A percentile compares a stretch with the other conserved stretches of the same genome.
Conservation (phyloP, 176 grass and related monocot species). For the Eleusine coracana region DNA sequence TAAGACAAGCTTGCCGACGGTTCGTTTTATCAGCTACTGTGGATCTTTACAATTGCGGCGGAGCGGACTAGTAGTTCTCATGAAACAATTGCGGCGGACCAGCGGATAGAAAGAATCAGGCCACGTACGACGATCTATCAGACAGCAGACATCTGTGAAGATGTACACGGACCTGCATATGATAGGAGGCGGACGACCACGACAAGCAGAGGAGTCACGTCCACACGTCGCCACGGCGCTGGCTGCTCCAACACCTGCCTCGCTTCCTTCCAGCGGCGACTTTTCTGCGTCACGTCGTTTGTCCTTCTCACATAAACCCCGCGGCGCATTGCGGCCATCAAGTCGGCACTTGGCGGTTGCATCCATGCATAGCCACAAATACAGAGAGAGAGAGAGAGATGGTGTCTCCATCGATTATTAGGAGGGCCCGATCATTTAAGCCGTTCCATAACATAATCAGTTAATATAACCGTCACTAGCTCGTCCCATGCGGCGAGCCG, state of each 20-base stretch:
- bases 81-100: background rate
- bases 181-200: background rate
- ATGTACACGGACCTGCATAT: no score
- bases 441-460: no score
- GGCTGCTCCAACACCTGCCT: background rate
- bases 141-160: background rate
- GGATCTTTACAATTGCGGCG: constrained; percentile 8
- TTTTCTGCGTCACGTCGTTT: background rate
- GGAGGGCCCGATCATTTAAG: background rate
- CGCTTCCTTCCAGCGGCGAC: no score
- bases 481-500: background rate
- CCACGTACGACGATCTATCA: background rate
- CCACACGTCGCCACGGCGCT: background rate
- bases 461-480: constrained; percentile 2
- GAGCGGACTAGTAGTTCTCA: background rate
- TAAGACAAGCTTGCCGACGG: constrained; percentile 5
- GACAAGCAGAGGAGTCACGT: background rate
- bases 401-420: background rate
- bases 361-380: background rate
- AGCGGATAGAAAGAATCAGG: background rate
- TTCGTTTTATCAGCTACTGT: background rate
- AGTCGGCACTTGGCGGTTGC: background rate
- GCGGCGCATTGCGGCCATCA: background rate
- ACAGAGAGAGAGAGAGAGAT: background rate
- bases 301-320: background rate